Evolutionary conservation across 306 rosid genomes (phyloP), one percentile per base, ranked within the genome.

Genomic region (Betula pendula): DNA sequence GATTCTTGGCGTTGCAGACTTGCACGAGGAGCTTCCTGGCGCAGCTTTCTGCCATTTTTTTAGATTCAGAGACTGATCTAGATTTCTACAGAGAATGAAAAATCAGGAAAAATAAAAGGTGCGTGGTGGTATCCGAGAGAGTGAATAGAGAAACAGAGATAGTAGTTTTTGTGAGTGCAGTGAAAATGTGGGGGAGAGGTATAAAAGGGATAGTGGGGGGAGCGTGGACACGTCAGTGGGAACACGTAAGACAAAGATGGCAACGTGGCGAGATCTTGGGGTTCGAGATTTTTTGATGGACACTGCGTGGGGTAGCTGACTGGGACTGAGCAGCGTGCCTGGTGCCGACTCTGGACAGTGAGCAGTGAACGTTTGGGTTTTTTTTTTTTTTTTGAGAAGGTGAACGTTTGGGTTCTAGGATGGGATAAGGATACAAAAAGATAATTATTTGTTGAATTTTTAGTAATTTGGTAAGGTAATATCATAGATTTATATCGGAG

Each of bases 1-100:
- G 52, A 59, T 94, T 94, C 84, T 90, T 90, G 10, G 98, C 98
- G 16, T 81, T 88, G 78, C 89, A 86, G n/a, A 94, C 80, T 71
- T 92, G 91, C 0, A 94, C 97, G 1, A 89, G 48, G 7, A 94
- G 89, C 87, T 89, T 94, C 40, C 97, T 83, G 0, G 76, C 78
- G 24, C 81, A 63, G 51, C 27, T 68, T 56, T 90, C 94, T 16
- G 95, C 89, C 97, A 94, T 94, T 3, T 58, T n/a, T 20, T 13
- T n/a, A 31, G 3, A 35, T 33, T n/a, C 2, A 1, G 55, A 69
- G 56, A 22, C 6, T 35, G 48, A 38, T 14, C 16, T 19, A 16
- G 31, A 17, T 29, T 25, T 12, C 0, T 75, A 29, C 71, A 33
- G 43, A 74, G 70, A 71, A 42, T 24, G 11, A 38, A 27, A 31